Conservation (phyloP, 768 basidiomycete species). For the Myochromella boudieri region DNA sequence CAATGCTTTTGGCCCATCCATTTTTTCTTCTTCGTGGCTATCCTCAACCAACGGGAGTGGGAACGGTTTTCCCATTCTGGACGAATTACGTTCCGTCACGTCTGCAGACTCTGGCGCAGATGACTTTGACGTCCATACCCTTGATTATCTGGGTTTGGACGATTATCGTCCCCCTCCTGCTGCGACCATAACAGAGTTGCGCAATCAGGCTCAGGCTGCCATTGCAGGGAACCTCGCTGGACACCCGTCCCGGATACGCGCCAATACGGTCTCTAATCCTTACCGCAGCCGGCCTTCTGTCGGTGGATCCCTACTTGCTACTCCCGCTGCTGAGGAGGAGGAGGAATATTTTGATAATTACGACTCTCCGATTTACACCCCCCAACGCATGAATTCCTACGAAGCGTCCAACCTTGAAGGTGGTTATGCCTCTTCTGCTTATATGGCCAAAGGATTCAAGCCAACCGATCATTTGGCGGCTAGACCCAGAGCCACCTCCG, state of each 20-base stretch:
- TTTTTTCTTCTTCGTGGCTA: slow-evolving; percentile 92
- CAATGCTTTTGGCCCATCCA: slow-evolving; percentile 83
- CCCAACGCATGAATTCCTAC: slow-evolving; percentile 63
- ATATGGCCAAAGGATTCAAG: slow-evolving; percentile 74
- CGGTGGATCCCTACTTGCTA: slow-evolving; percentile 59
- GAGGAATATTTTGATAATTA: slow-evolving; percentile 71
- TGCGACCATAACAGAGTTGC: slow-evolving; percentile 85
- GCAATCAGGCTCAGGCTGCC: slow-evolving; percentile 87
- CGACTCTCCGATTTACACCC: slow-evolving; percentile 48
- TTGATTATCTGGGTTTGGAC: slow-evolving; percentile 95
- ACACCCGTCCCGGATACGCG: slow-evolving; percentile 78
- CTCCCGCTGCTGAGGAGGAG: slow-evolving; percentile 72
- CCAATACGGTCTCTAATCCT: slow-evolving; percentile 93
- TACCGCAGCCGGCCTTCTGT: slow-evolving; percentile 69
- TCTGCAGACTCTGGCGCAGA: slow-evolving; percentile 81
- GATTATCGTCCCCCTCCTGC: slow-evolving; percentile 77
- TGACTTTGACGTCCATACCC: slow-evolving; percentile 89
- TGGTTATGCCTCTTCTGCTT: slow-evolving; percentile 54
- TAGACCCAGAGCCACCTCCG: slow-evolving; percentile 83
- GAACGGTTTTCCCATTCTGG: slow-evolving; percentile 64
- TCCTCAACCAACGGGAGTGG: slow-evolving; percentile 56
- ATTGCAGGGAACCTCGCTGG: slow-evolving; percentile 76
- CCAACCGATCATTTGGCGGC: slow-evolving; percentile 65
- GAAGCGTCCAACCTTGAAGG: slow-evolving; percentile 52
- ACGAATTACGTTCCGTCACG: slow-evolving; percentile 78